Evolutionary conservation across 768 basidiomycete genomes (phyloP).

Genomic region (Melanogaster broomeanus): DNA sequence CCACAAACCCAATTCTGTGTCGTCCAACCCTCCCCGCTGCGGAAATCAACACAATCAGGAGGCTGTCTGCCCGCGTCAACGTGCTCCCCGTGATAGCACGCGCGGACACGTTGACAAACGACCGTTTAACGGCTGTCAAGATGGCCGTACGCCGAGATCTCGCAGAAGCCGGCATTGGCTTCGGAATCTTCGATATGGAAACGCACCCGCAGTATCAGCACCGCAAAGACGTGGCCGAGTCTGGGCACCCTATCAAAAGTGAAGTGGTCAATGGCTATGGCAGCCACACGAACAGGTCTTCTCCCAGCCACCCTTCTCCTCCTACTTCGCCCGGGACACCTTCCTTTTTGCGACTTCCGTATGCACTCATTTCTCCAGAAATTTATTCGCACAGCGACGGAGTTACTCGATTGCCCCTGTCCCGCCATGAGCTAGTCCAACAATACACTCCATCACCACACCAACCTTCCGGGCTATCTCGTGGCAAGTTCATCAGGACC

Average conservation of each 20-base stretch:
- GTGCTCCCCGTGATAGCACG: slow-evolving; percentile 85
- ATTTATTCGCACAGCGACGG: slow-evolving; percentile 85
- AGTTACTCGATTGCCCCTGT: slow-evolving; percentile 53
- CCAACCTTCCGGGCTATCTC: slow-evolving; percentile 46
- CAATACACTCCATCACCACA: slow-evolving; percentile 68
- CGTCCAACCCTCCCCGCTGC: slow-evolving; percentile 66
- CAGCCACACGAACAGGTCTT: slow-evolving; percentile 50
- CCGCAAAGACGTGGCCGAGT: slow-evolving; percentile 45
- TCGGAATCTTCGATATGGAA: slow-evolving; percentile 87
- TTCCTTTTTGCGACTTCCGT: slow-evolving; percentile 70
- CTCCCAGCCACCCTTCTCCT: slow-evolving; percentile 55
- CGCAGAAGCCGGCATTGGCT: slow-evolving; percentile 83
- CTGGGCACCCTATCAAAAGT: slow-evolving; percentile 44
- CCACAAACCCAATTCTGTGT: slow-evolving; percentile 68
- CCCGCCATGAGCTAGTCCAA: slow-evolving; percentile 71
- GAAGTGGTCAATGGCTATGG: slow-evolving; percentile 57
- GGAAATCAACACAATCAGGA: slow-evolving; percentile 78
- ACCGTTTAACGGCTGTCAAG: slow-evolving; percentile 78
- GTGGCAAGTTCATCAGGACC: slow-evolving; percentile 66
- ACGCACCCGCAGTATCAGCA: slow-evolving; percentile 48
- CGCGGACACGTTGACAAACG: slow-evolving; percentile 80
- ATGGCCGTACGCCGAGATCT: slow-evolving; percentile 78
- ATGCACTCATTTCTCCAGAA: slow-evolving; percentile 83
- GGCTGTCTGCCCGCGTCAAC: slow-evolving; percentile 80
- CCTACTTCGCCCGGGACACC: slow-evolving; percentile 67